Evolutionary conservation across 345 rosid species (phyloP).

Genomic region (Linum lewisii): DNA sequence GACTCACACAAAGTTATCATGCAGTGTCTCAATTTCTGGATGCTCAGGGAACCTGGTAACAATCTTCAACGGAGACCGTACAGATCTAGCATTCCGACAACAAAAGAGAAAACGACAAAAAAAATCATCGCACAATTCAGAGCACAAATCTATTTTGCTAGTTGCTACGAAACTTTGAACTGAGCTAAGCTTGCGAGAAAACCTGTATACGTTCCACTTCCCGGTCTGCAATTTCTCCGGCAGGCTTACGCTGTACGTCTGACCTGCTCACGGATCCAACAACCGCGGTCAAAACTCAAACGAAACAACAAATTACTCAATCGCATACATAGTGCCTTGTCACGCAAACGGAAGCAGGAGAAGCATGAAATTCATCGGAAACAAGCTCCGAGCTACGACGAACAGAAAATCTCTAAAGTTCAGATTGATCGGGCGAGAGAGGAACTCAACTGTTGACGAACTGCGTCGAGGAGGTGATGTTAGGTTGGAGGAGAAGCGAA

Average conservation of each 20-base stretch:
- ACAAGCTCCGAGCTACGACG: not conserved
- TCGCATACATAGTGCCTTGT: not conserved
- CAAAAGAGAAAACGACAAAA: not conserved
- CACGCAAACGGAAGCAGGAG: not conserved
- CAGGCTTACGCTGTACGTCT: conserved; percentile 49
- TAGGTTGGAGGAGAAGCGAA: conserved; percentile 19
- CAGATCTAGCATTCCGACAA: conserved; percentile 38
- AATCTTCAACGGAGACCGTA: conserved; percentile 47
- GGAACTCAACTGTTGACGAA: conserved; percentile 27
- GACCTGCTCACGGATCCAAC: conserved; percentile 2
- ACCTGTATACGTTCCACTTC: conserved; percentile 92
- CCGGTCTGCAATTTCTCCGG: conserved; percentile 71
- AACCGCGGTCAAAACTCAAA: not conserved
- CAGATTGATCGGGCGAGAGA: not conserved
- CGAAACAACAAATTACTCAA: not conserved
- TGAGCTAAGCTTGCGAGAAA: not conserved
- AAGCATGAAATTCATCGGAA: not conserved
- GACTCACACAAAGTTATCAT: conserved; percentile 65
- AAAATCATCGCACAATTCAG: not conserved
- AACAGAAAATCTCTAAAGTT: not conserved
- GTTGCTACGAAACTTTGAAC: not conserved
- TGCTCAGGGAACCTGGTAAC: conserved; percentile 53
- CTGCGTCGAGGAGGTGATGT: conserved; percentile 30
- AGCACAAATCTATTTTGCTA: not conserved
- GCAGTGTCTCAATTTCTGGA: conserved; percentile 70